Conservation (phyloP, 441 rosid genomes). For the Adansonia grandidieri region DNA sequence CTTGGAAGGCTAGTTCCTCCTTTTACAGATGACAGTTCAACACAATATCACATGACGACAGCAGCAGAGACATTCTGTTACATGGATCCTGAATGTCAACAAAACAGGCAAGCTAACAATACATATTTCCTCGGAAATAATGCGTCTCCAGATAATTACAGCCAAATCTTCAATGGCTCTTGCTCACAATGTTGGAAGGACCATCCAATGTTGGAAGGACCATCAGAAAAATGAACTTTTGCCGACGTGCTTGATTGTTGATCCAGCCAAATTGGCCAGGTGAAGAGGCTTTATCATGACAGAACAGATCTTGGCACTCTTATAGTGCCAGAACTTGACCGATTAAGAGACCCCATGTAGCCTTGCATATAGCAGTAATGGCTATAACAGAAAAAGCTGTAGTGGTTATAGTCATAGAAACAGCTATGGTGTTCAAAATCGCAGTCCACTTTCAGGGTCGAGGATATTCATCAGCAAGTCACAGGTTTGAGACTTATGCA, state of each 20-base stretch:
- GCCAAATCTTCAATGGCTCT: constrained; percentile 70
- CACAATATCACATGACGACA: constrained; percentile 68
- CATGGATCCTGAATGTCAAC: constrained; percentile 79
- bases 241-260: constrained; percentile 55
- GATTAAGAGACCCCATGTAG: no score
- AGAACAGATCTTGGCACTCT: no score
- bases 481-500: constrained; percentile 30
- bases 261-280: constrained; percentile 55
- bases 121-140: constrained; percentile 60
- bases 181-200: constrained; percentile 51
- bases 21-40: constrained; percentile 57
- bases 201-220: constrained; percentile 36
- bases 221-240: constrained; percentile 45
- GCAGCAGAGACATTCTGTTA: constrained; percentile 80
- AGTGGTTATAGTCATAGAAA: not conserved
- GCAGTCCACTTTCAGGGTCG: constrained; percentile 11
- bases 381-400: not conserved
- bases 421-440: not conserved
- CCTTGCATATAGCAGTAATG: not conserved
- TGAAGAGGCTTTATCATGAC: no score
- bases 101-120: constrained; percentile 63
- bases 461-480: not conserved
- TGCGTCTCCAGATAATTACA: constrained; percentile 65
- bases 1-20: constrained; percentile 71
- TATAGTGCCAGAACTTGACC: no score